Conservation (phyloP, 306 rosid species). For the Arachis hypogaea region DNA sequence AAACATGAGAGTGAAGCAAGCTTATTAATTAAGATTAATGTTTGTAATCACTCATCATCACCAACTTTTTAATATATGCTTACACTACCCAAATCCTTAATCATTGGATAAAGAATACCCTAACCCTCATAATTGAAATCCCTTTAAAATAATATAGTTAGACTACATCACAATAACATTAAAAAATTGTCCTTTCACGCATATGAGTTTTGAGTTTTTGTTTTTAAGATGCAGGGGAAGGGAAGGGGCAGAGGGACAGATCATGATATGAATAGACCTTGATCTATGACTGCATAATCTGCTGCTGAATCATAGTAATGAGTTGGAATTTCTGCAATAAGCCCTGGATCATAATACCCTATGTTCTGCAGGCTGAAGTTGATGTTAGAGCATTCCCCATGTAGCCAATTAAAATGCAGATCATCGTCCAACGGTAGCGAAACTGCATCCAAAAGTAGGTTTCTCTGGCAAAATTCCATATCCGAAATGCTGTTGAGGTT, state of each 20-base stretch:
- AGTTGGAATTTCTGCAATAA: slow-evolving; percentile 56
- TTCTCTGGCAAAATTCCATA: slow-evolving; percentile 54
- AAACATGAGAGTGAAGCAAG: slow-evolving; percentile 38
- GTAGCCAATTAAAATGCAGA: slow-evolving; percentile 55
- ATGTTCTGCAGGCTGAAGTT: slow-evolving; percentile 56
- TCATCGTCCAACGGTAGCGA: slow-evolving; percentile 66
- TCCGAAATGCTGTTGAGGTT: slow-evolving; percentile 56
- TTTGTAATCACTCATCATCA: slow-evolving; percentile 49
- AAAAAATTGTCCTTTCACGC: slow-evolving; percentile 45
- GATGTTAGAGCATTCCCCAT: slow-evolving; percentile 57
- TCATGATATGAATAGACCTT: slow-evolving; percentile 77
- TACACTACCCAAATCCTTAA: slow-evolving; percentile 56
- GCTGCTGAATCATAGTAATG: slow-evolving; percentile 71
- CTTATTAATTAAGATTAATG: slow-evolving; percentile 58
- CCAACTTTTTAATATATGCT: slow-evolving; percentile 54
- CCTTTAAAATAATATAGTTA: slow-evolving; percentile 33
- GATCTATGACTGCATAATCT: slow-evolving; percentile 69
- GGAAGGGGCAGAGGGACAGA: slow-evolving; percentile 24
- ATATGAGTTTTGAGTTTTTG: slow-evolving; percentile 4
- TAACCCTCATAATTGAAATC: slow-evolving; percentile 50
- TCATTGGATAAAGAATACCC: slow-evolving; percentile 57
- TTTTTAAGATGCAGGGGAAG: slow-evolving; percentile 38
- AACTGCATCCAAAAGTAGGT: slow-evolving; percentile 51
- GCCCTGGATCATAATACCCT: slow-evolving; percentile 64
- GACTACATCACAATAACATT: slow-evolving; percentile 40